These are phyloP conservation scores for Ceratobasidium sp. DNA, from an alignment of 1,284 basidiomycete species.

Conservation along the genomic window DNA sequence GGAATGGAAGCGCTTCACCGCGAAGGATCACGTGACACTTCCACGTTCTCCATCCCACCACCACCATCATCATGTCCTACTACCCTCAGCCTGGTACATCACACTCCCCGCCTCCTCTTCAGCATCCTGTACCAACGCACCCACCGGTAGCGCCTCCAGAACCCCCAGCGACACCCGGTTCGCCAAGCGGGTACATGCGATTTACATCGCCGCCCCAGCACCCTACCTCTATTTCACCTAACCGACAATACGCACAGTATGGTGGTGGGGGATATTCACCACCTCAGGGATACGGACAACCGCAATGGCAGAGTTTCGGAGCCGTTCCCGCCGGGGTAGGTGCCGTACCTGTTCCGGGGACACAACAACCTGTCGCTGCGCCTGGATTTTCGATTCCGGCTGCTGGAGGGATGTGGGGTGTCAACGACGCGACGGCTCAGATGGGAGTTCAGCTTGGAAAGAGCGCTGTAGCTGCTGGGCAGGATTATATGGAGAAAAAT, in stretches of 20 bases:
- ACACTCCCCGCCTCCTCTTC: conserved; percentile 61
- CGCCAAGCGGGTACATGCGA: conserved; percentile 82
- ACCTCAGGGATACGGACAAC: conserved; percentile 49
- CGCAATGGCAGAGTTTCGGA: conserved; percentile 45
- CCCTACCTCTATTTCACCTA: conserved; percentile 48
- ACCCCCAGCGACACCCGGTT: conserved; percentile 84
- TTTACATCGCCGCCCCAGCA: conserved; percentile 61
- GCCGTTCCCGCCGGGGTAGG: conserved; percentile 47
- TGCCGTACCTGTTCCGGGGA: conserved; percentile 43
- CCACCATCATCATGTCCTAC: conserved; percentile 44
- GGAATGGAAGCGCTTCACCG: too few relatives aligned
- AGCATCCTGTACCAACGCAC: conserved; percentile 91
- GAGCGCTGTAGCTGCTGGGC: conserved; percentile 92
- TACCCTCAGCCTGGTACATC: conserved; percentile 44
- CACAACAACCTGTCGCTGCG: conserved; percentile 9
- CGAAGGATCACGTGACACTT: conserved; percentile 40
- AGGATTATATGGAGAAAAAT: conserved; percentile 96
- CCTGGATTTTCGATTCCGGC: conserved; percentile 64
- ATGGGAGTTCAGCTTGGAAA: conserved; percentile 97
- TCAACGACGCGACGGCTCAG: conserved; percentile 95
- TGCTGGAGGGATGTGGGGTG: conserved; percentile 72
- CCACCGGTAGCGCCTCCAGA: conserved; percentile 88
- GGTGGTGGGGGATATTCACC: conserved; percentile 26
- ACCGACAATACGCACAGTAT: conserved; percentile 45
- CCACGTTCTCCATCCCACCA: conserved; percentile 37